A percentile compares a stretch with the other conserved stretches of the same genome.
Conservation (phyloP, 192 early-diverging fungal species). For the Chytriomyces hyalinus region DNA sequence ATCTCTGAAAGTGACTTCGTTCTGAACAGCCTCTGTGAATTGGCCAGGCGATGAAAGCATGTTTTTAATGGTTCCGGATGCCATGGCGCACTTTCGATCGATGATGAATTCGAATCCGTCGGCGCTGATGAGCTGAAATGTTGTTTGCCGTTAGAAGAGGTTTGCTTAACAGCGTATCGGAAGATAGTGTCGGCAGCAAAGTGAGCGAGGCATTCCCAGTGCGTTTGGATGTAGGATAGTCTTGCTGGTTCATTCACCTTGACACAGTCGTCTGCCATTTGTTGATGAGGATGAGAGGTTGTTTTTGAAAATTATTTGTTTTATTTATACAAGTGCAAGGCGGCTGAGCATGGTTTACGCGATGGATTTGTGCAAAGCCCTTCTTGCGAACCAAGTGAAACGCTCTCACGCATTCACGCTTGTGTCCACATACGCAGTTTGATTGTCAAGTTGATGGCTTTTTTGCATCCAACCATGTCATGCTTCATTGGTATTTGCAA, state of each 20-base stretch:
- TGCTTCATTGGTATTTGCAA: no score
- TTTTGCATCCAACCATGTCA: no score
- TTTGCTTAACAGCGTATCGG: neutral
- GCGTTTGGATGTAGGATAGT: neutral
- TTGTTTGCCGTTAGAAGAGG: neutral
- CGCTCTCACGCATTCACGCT: no score
- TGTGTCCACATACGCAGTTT: no score
- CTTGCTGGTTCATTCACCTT: neutral
- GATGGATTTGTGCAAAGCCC: no score
- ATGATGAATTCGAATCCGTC: slow-evolving; percentile 93
- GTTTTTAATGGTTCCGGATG: slow-evolving; percentile 91
- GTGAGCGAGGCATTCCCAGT: neutral
- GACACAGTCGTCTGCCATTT: slow-evolving; percentile 22
- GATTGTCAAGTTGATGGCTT: no score
- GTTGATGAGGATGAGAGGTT: neutral
- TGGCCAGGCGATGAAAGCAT: slow-evolving; percentile 90
- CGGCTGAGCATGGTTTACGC: no score
- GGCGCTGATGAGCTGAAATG: slow-evolving; percentile 72
- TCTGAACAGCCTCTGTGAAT: slow-evolving; percentile 90
- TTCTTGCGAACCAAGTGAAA: no score
- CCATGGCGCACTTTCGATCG: slow-evolving; percentile 83
- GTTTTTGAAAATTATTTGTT: no score
- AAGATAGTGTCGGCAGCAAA: neutral
- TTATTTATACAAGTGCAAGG: no score
- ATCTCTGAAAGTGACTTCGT: slow-evolving; percentile 85